A percentile compares a stretch with the other conserved stretches of the same genome.
Conservation (phyloP, 495 filamentous ascomycete genomes). For the Aspergillus steynii region DNA sequence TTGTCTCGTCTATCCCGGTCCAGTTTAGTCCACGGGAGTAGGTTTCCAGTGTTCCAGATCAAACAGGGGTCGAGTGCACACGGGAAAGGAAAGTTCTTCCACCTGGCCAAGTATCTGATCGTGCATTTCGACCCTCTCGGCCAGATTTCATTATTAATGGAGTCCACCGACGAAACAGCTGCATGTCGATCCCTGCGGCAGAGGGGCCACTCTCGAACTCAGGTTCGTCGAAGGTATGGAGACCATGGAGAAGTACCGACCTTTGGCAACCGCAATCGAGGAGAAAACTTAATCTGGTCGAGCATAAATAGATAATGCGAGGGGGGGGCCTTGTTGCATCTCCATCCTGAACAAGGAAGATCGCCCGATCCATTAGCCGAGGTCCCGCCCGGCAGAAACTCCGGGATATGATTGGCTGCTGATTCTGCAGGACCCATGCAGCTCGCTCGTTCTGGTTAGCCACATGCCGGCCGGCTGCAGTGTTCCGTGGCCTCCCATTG, state of each 20-base stretch:
- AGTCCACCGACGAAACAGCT: neutral
- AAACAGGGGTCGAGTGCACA: neutral
- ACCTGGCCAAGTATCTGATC: neutral
- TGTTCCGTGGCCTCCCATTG: neutral
- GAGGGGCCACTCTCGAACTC: neutral
- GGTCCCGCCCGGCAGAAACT: neutral
- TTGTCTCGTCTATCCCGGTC: neutral
- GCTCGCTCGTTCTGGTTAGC: neutral
- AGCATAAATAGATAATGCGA: neutral
- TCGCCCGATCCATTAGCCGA: neutral
- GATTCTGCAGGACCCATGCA: neutral
- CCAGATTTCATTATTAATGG: neutral
- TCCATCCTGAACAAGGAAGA: neutral
- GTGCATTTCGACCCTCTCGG: neutral
- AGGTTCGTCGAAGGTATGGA: neutral
- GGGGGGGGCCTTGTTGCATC: too few relatives aligned
- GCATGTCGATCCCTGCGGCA: neutral
- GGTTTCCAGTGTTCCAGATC: neutral
- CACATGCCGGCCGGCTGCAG: neutral
- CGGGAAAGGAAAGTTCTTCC: neutral
- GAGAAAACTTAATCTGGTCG: neutral
- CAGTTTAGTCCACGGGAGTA: neutral
- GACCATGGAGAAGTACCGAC: neutral
- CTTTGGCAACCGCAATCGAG: neutral
- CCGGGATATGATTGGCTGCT: neutral